Evolutionary conservation across 768 basidiomycete genomes (phyloP).

Genomic region (Boletellus ananas): DNA sequence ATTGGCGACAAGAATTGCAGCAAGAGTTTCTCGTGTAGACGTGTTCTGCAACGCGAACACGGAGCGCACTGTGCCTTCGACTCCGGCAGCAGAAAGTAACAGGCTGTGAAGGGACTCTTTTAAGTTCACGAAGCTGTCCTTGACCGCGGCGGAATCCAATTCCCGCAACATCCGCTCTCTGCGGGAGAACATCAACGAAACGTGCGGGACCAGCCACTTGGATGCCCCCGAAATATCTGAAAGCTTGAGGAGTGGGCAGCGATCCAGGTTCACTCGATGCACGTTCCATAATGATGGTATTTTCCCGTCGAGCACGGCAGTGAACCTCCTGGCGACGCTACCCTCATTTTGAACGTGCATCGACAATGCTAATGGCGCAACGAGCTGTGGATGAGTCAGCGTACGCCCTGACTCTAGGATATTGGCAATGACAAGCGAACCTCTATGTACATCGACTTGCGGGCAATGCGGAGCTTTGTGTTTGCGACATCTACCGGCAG

Average conservation of each 20-base stretch:
- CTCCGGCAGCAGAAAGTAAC: conserved; percentile 25
- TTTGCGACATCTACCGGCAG: conserved; percentile 40
- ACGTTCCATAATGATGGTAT: conserved; percentile 32
- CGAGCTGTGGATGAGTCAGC: conserved; percentile 14
- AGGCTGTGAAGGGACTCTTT: conserved; percentile 33
- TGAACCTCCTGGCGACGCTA: conserved; percentile 25
- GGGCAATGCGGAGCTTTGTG: conserved; percentile 44
- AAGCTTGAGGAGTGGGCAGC: conserved; percentile 32
- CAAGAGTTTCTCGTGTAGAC: conserved; percentile 22
- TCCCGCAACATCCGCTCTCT: conserved; percentile 24
- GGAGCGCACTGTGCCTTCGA: conserved; percentile 13
- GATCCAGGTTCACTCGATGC: conserved; percentile 37
- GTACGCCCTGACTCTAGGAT: background rate
- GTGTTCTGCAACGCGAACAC: conserved; percentile 19
- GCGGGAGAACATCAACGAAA: conserved; percentile 30
- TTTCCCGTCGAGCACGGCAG: conserved; percentile 16
- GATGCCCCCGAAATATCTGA: conserved; percentile 3
- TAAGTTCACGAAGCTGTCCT: conserved; percentile 28
- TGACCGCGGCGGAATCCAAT: background rate
- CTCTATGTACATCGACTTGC: conserved; percentile 51
- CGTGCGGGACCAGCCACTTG: conserved; percentile 34
- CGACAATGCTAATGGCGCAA: conserved; percentile 14
- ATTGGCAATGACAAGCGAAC: conserved; percentile 10
- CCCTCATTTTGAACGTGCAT: conserved; percentile 16
- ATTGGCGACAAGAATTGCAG: conserved; percentile 44